These are phyloP conservation scores for Trichoderma sp. DNA, from an alignment of 2,329 filamentous ascomycete genomes.

Conservation along the genomic window DNA sequence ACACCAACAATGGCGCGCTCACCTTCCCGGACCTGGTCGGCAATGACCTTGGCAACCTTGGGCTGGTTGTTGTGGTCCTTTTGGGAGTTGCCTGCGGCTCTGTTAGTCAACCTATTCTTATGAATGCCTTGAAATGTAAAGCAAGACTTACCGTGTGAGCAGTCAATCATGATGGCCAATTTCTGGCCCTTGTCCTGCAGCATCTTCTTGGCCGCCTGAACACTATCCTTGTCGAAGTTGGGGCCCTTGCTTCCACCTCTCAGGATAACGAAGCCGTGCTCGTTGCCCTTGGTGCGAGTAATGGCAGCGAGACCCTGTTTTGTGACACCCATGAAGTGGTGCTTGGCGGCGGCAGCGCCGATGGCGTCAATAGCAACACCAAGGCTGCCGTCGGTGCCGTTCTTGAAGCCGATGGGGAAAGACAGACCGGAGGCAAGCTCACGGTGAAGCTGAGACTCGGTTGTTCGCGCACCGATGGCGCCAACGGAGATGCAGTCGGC, in stretches of 20 bases:
- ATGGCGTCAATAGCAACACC: conserved; percentile 95
- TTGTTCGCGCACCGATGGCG: conserved; percentile 93
- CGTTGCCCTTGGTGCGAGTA: conserved; percentile 88
- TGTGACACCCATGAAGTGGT: conserved; percentile 98
- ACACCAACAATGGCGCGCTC: conserved; percentile 90
- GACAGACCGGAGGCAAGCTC: conserved; percentile 93
- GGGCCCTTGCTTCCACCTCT: conserved; percentile 88
- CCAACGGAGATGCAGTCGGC: conserved; percentile 94
- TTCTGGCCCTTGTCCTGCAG: conserved; percentile 81
- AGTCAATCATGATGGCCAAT: conserved; percentile 95
- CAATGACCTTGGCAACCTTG: conserved; percentile 79
- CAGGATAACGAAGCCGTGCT: conserved; percentile 96
- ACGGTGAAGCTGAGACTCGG: conserved; percentile 93
- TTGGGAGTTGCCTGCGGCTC: conserved; percentile 76
- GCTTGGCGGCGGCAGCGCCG: conserved; percentile 77
- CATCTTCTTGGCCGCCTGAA: conserved; percentile 75
- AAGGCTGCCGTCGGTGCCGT: conserved; percentile 92
- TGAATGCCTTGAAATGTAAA: background rate
- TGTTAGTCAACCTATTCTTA: conserved; percentile 17
- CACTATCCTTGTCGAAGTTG: conserved; percentile 87
- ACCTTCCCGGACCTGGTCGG: conserved; percentile 82
- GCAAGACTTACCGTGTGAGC: conserved; percentile 77
- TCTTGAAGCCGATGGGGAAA: conserved; percentile 99
- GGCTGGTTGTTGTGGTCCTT: conserved; percentile 99
- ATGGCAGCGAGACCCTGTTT: conserved; percentile 97